Evolutionary conservation across 2,329 filamentous ascomycete species (phyloP).

Genomic region (Cordyceps militaris): DNA sequence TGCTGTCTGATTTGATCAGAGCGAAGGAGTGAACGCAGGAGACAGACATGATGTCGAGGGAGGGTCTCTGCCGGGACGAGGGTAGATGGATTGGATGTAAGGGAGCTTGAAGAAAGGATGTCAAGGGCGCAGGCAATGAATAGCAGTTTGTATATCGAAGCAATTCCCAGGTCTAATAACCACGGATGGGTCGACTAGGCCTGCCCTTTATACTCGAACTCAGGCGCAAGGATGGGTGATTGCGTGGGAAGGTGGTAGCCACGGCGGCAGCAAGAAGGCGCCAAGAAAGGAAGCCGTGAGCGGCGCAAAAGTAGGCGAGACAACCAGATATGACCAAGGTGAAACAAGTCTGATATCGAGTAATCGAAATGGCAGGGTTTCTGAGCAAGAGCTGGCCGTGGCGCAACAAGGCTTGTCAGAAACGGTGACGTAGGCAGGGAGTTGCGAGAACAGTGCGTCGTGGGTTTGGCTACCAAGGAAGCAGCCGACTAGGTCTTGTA

Average conservation of each 20-base stretch:
- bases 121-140: neutral
- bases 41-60: slow-evolving; percentile 37
- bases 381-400: neutral
- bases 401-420: neutral
- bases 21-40: slow-evolving; percentile 57
- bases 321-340: neutral
- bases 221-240: neutral
- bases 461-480: neutral
- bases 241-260: neutral
- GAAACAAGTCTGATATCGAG: slow-evolving; percentile 2
- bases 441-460: neutral
- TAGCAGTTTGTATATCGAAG: neutral
- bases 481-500: neutral
- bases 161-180: neutral
- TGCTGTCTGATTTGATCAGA: slow-evolving; percentile 61
- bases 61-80: too few species aligned
- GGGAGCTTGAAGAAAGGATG: neutral
- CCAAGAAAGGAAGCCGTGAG: neutral
- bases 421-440: slow-evolving; percentile 2
- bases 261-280: neutral
- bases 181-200: neutral
- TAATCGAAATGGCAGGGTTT: neutral
- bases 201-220: neutral
- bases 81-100: neutral
- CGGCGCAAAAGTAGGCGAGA: neutral